These are phyloP conservation scores for Venturia aucupariae DNA, from an alignment of 2,329 filamentous ascomycete species.

Conservation along the genomic window DNA sequence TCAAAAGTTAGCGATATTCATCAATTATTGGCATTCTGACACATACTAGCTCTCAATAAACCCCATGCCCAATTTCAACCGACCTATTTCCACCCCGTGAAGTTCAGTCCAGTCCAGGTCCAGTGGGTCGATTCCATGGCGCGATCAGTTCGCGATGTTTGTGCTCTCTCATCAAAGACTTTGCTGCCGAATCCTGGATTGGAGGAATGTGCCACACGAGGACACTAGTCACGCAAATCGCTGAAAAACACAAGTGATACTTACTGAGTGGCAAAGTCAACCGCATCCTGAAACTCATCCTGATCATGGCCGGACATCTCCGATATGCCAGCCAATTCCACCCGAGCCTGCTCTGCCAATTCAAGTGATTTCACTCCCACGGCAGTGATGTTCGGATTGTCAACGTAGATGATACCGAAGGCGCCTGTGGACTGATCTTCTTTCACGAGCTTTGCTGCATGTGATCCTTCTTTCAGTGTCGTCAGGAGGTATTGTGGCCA, in stretches of 20 bases:
- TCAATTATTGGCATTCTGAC: not conserved
- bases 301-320: not conserved
- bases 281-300: not conserved
- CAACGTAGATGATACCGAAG: conserved; percentile 5
- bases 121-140: not conserved
- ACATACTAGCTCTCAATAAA: not conserved
- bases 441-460: not conserved
- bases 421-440: not conserved
- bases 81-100: not conserved
- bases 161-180: not conserved
- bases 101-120: not conserved
- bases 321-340: conserved; percentile 16
- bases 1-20: not conserved
- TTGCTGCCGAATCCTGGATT: not conserved
- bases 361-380: conserved; percentile 26
- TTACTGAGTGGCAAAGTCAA: not conserved
- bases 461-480: conserved; percentile 8
- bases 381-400: conserved; percentile 18
- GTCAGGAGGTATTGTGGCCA: conserved; percentile 24
- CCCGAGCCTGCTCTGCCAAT: conserved; percentile 23
- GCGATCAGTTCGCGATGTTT: not conserved
- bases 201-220: not conserved
- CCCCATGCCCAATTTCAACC: too few relatives aligned
- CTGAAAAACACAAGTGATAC: not conserved
- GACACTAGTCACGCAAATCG: not conserved